Percentiles rank a stretch among this genome's conserved stretches.
Evolutionary conservation across 306 rosid species (phyloP).

Genomic region (Pyrus betulifolia): DNA sequence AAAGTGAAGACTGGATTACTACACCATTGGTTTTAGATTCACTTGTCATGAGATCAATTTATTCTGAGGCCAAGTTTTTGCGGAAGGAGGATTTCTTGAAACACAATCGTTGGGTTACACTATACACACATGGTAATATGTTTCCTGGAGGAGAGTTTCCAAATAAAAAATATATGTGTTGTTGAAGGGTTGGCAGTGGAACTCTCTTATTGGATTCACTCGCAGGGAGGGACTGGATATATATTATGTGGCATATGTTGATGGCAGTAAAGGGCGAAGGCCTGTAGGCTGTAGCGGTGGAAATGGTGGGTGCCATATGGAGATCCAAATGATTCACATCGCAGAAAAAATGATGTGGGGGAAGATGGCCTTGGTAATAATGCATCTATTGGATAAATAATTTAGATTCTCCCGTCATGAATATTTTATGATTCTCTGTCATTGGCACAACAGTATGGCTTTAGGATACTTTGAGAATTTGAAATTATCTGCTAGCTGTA

Average conservation of each 20-base stretch:
- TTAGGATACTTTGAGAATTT: too few relatives aligned
- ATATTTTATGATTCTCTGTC: too few relatives aligned
- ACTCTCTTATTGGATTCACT: slow-evolving; percentile 72
- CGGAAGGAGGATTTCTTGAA: slow-evolving; percentile 77
- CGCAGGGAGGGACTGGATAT: slow-evolving; percentile 82
- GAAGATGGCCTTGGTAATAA: slow-evolving; percentile 87
- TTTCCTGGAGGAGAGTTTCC: slow-evolving; percentile 88
- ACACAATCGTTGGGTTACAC: slow-evolving; percentile 83
- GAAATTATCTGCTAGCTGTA: too few relatives aligned
- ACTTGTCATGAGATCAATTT: not conserved
- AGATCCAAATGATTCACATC: slow-evolving; percentile 84
- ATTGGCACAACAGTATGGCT: too few relatives aligned
- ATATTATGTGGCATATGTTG: slow-evolving; percentile 75
- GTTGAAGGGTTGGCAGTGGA: slow-evolving; percentile 86
- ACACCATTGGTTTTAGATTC: too few relatives aligned
- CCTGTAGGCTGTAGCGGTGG: slow-evolving; percentile 1
- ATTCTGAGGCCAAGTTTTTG: slow-evolving; percentile 69
- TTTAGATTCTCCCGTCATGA: too few relatives aligned
- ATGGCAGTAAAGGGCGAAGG: slow-evolving; percentile 78
- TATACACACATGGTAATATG: slow-evolving; percentile 47
- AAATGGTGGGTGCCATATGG: slow-evolving; percentile 96
- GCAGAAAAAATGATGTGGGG: slow-evolving; percentile 85
- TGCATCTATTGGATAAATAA: slow-evolving; percentile 12
- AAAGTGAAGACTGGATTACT: too few relatives aligned
- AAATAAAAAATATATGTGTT: slow-evolving; percentile 67